Base-by-base conservation (phyloP, 108 stramenopile genomes). In the Nannochloropsis salina region DNA sequence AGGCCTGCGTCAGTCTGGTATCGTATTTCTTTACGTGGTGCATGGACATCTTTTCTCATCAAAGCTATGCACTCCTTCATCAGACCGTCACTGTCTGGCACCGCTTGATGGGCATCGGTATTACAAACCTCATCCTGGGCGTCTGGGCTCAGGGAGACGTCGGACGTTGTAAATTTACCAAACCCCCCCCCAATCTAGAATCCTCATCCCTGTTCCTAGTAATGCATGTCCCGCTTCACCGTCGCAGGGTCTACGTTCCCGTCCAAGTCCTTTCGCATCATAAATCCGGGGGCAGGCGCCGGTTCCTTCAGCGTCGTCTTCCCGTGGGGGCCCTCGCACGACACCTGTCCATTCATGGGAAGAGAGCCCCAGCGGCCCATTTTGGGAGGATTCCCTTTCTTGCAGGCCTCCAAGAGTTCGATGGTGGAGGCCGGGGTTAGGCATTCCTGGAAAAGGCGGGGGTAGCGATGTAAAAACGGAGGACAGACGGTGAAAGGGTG, bases 271-370 rank as follows among this genome's bases (percentile, higher is more conserved):
- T 89, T 89, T 21, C 88, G 81, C 87, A 87, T 88, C 89, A 93
- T 93, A 40, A 96, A 92, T 85, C 92, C 92, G 8, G 94, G 94
- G 22, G 94, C 94, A 20, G 79, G 84, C 8, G 94, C 93, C 12
- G 86, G 84, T 45, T 92, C 92, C 84, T 90, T 83, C 47, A 97
- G 88, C 42, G 91, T 91, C 15, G 97, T 98, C 93, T 99, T 99
- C 47, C 99, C 99, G 82, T 93, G 89, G 20, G 99, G 99, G 80
- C 99, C 99, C 92, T 99, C 99, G 92, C 98, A 99, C 84, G 93
- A 94, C 51, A 98, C 96, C 93, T 99, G 99, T 86, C 99, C 99
- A 91, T 99, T 99, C 96, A 99, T 97, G 12, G 99, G 98, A 83
- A 98, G 92, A 86, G 95, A 95, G 89, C 99, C 99, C 98, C 98